Conservation (phyloP, 1,139 yeast species). For the Casaregolazyma lundiana region DNA sequence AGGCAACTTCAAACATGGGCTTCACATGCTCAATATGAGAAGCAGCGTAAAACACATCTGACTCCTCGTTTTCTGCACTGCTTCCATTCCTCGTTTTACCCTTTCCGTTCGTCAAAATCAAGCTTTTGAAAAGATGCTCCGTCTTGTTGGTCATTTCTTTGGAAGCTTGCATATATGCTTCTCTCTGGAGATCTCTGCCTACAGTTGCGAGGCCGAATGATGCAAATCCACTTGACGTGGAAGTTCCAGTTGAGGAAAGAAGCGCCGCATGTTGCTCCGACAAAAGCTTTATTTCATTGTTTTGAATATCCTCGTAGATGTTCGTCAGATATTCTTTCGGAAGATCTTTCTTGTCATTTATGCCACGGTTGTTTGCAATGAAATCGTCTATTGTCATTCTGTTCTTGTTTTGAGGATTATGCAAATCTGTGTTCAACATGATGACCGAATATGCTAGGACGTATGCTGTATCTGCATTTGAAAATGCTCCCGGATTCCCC, state of each 20-base stretch:
- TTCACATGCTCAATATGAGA: slow-evolving; percentile 86
- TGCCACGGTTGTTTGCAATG: slow-evolving; percentile 81
- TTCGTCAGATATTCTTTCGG: slow-evolving; percentile 66
- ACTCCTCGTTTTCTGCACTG: slow-evolving; percentile 24
- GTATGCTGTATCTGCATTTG: slow-evolving; percentile 93
- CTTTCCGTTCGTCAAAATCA: slow-evolving; percentile 48
- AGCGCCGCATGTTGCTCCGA: slow-evolving; percentile 95
- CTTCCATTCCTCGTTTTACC: slow-evolving; percentile 24
- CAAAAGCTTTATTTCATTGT: slow-evolving; percentile 80
- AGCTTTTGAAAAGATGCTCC: slow-evolving; percentile 70
- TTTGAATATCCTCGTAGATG: slow-evolving; percentile 71
- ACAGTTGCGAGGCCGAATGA: slow-evolving; percentile 55
- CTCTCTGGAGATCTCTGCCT: slow-evolving; percentile 69
- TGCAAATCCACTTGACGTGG: slow-evolving; percentile 36
- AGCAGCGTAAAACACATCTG: slow-evolving; percentile 47
- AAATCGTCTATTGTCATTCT: slow-evolving; percentile 89
- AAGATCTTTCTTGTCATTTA: slow-evolving; percentile 84
- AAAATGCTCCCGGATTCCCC: slow-evolving; percentile 80
- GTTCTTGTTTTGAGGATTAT: slow-evolving; percentile 71
- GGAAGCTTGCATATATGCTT: slow-evolving; percentile 89
- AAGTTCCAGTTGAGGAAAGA: slow-evolving; percentile 55
- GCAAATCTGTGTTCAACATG: slow-evolving; percentile 90
- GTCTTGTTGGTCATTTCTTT: slow-evolving; percentile 87
- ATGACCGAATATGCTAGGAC: slow-evolving; percentile 89
- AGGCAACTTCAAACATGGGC: slow-evolving; percentile 86